phyloP scores from a whole-genome alignment of 208 protist species.

The Leishmania braziliensis region DNA sequence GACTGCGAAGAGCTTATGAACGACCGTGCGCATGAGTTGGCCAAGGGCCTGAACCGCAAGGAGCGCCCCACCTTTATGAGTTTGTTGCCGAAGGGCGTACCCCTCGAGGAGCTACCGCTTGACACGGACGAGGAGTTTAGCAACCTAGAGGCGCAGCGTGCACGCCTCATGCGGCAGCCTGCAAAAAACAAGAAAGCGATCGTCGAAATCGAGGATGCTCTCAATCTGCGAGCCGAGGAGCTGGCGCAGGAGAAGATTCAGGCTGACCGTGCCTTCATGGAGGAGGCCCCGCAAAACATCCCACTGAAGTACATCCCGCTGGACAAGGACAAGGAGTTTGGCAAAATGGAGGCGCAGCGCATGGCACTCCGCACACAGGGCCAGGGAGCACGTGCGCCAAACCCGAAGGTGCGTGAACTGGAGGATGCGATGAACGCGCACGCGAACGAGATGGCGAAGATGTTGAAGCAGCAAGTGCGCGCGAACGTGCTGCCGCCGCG shows the following conservation, averaged over 20 bases:
- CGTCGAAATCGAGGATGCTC: constrained; percentile 46
- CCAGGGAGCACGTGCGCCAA: constrained; percentile 32
- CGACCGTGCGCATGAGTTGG: constrained; percentile 68
- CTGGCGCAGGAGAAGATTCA: constrained; percentile 74
- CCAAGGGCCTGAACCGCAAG: constrained; percentile 66
- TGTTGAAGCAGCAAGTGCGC: constrained; percentile 53
- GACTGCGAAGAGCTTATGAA: constrained; percentile 83
- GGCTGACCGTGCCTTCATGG: constrained; percentile 69
- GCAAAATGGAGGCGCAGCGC: constrained; percentile 65
- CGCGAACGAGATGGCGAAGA: constrained; percentile 51
- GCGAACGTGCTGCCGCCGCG: constrained; percentile 39
- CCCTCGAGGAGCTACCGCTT: constrained; percentile 66
- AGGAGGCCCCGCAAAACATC: constrained; percentile 63
- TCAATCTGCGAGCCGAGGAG: constrained; percentile 71
- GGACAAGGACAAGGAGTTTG: constrained; percentile 66
- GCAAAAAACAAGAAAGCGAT: constrained; percentile 66
- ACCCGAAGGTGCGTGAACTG: constrained; percentile 50
- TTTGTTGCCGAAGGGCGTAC: constrained; percentile 47
- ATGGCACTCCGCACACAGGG: constrained; percentile 46
- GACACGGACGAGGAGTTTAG: constrained; percentile 70
- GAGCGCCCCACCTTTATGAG: constrained; percentile 69
- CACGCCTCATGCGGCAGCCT: constrained; percentile 57
- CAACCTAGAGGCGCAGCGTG: constrained; percentile 70
- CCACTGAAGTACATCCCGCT: constrained; percentile 67
- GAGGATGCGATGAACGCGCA: constrained; percentile 74